Evolutionary conservation across 768 basidiomycete species (phyloP), one percentile per base, ranked within the genome.

Genomic region (Lentinula raphanica): DNA sequence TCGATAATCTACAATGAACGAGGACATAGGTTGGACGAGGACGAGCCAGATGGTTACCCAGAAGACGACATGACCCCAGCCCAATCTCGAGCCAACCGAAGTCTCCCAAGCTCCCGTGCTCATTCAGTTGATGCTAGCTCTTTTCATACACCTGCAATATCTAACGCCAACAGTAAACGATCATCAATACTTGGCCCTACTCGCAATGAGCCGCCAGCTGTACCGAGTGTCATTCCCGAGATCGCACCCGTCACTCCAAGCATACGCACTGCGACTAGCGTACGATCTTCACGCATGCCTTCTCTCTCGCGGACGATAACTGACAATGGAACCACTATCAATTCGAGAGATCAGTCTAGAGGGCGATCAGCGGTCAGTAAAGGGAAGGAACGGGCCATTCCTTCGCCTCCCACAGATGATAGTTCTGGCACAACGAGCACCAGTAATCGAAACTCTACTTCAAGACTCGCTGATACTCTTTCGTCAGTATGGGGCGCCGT

Each of bases 1-100:
- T 83, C 85, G 6, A 92, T 92, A 56, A 81, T 92, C 11, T 91
- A 89, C 72, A 91, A 88, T 66, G 89, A 92, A 71, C 80, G 87
- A 54, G 88, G 89, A 0, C 83, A 84, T 61, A 81, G 88, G 56
- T 76, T 80, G 4, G 87, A 88, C 35, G 88, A 91, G 66, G 89
- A 57, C 29, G 44, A 90, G 62, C 76, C 75, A 0, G 87, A 89
- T 60, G 66, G 69, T 12, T 83, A 78, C 58, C 82, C 84, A 0
- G 88, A 89, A 67, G 88, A 90, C 58, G 87, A 89, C 58, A 69
- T 68, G 59, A 68, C 67, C 3, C 73, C 77, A 0, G 73, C 78
- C 46, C 74, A 74, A 39, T 73, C 76, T 7, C 72, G 78, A 1
- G 75, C 57, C 29, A 65, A 68, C 44, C 73, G 74, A 57, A 76